Base-by-base conservation (phyloP, 805 yeast genomes). In the Schizosaccharomyces japonicus region DNA sequence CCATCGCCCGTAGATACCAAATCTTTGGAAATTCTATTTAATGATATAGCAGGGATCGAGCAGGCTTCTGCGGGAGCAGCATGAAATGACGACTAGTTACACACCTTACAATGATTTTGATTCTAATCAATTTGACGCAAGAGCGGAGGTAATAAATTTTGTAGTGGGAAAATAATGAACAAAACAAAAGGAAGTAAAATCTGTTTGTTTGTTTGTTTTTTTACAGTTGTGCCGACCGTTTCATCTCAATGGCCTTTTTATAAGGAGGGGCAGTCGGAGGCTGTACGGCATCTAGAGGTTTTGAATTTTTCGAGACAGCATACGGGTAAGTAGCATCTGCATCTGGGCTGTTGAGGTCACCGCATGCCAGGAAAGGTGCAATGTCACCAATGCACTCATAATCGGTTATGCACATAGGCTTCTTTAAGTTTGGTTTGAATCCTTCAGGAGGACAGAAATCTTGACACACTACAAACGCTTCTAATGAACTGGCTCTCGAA, bases 221-320 rank as follows among this genome's bases (percentile, higher is more conserved):
- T 19, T 36, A 36, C 13, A 36, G 13, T 5, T 19, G 28, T 36
- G 15, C 27, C 10, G 17, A 27, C 5, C 23, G 42, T 11, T 36
- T 36, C 71, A 81, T 66, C 58, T 83, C 94, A 49, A 90, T 63
- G 0, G 96, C 98, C 50, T 74, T 73, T 63, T 87, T 87, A 62
- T 90, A 90, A 1, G 98, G 95, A 1, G 98, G 98, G 29, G 94
- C 90, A 0, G 95, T 85, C 6, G 98, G 98, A 60, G 75, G 68
- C 57, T 90, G 96, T 8, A 90, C 93, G 0, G 98, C 98, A 54
- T 83, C 92, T 51, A 90, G 63, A 11, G 46, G 31, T 2, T 25
- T 23, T 8, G 25, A 5, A 19, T 36, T 36, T 23, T n/a, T 15
- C 7, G 25, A 5, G 13, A 21, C 13, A 19, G 17, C 42, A 33